Percentiles rank a stretch among this genome's conserved stretches.
These are phyloP conservation scores for Aureobasidium mangrovei DNA, from an alignment of 2,329 filamentous ascomycete species.

Conservation along the genomic window DNA sequence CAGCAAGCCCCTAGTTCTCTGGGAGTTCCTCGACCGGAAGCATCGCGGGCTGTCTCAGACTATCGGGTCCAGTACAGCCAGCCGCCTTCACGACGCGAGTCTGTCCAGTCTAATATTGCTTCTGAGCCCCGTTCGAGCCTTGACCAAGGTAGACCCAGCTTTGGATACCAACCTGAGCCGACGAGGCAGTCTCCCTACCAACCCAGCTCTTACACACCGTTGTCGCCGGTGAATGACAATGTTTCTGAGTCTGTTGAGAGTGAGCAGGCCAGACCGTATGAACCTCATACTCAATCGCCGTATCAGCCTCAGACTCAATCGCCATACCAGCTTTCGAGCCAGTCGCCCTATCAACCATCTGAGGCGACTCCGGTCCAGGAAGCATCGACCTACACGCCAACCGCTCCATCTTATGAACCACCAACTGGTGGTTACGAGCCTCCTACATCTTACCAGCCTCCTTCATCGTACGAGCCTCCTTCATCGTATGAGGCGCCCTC, in stretches of 20 bases:
- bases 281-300: neutral
- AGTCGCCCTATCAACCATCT: neutral
- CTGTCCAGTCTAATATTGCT: slow-evolving; percentile 17
- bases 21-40: slow-evolving; percentile 23
- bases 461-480: slow-evolving; percentile 7
- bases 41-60: slow-evolving; percentile 22
- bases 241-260: neutral
- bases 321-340: neutral
- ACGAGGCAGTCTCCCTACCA: slow-evolving; percentile 11
- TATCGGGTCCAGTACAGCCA: slow-evolving; percentile 22
- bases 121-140: slow-evolving; percentile 12
- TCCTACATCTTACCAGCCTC: neutral
- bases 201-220: neutral
- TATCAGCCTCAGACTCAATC: neutral
- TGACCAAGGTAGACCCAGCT: slow-evolving; percentile 10
- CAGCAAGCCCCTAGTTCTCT: slow-evolving; percentile 16
- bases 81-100: slow-evolving; percentile 23
- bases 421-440: neutral
- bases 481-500: neutral
- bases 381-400: neutral
- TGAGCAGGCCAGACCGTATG: neutral
- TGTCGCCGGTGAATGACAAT: slow-evolving; percentile 1
- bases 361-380: neutral
- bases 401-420: neutral
- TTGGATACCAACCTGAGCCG: slow-evolving; percentile 13